Conservation (phyloP, 345 rosid genomes). For the Arabidopsis arenosa region DNA sequence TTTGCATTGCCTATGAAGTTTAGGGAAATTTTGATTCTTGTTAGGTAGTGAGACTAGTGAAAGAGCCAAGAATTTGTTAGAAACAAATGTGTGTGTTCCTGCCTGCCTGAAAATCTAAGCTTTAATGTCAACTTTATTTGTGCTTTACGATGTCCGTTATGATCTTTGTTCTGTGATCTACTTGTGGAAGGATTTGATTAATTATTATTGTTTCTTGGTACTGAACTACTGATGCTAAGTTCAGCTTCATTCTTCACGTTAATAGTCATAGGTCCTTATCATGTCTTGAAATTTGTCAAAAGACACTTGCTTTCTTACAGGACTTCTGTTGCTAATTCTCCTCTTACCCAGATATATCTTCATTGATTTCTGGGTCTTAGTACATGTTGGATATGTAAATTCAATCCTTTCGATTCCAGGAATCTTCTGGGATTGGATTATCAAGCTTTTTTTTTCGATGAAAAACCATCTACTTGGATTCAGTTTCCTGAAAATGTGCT, state of each 20-base stretch:
- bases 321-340: slow-evolving; percentile 11
- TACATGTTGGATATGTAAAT: slow-evolving; percentile 10
- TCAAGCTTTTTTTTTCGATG: background rate
- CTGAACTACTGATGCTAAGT: slow-evolving; percentile 12
- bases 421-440: slow-evolving; percentile 15
- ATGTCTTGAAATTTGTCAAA: slow-evolving; percentile 19
- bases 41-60: slow-evolving; percentile 24
- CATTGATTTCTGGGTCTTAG: background rate
- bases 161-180: slow-evolving; percentile 17
- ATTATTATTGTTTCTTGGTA: slow-evolving; percentile 6
- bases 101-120: slow-evolving; percentile 6
- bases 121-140: background rate
- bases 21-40: background rate
- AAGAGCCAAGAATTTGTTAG: background rate
- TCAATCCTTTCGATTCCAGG: background rate
- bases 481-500: background rate
- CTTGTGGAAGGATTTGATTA: slow-evolving; percentile 1
- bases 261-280: slow-evolving; percentile 1
- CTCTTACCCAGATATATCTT: slow-evolving; percentile 3
- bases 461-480: background rate
- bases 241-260: background rate
- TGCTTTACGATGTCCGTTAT: background rate
- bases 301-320: background rate
- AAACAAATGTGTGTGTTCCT: background rate
- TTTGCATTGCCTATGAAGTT: slow-evolving; percentile 18